Evolutionary conservation across 1,139 yeast genomes (phyloP), one percentile per base, ranked within the genome.

Genomic region (Trichomonascaceae sp.): DNA sequence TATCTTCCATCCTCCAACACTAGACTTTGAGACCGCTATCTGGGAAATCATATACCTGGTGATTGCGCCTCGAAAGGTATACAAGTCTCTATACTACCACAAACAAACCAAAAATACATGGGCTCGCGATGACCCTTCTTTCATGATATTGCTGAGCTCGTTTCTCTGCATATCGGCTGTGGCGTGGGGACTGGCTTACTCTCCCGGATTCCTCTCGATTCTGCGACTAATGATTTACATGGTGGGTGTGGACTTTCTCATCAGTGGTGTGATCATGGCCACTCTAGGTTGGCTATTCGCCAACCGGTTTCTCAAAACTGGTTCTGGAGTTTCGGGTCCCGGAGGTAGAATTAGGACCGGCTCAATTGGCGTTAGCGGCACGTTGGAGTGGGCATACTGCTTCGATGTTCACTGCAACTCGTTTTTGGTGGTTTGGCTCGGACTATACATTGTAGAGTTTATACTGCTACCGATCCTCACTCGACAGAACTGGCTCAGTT

Each of bases 391-490:
- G 95, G 87, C 89, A 0, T 85, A 82, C 52, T 84, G 96, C 57
- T 85, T 85, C 54, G 96, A 85, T 51, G 76, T 85, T 17, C 96
- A 85, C 56, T 84, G 95, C 59, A 85, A 85, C 56, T 72, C 94
- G 25, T 85, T 82, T 48, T 61, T 85, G 45, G 64, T 80, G 17
- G 76, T 85, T 36, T 84, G 93, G 93, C 66, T 82, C 38, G 59
- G 72, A 36, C 64, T 85, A 28, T 85, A 85, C 52, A 69, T 82
- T 44, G 47, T 81, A 20, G 95, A 84, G 54, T 82, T 82, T 47
- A 54, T 82, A 30, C 56, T 84, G 36, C 61, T 84, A 40, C 96
- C 96, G 1, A 49, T 84, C 13, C 60, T 85, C 28, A 67, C 75
- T 33, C 58, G 74, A 45, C 69, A 74, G 45, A 73, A 69, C 39